A percentile compares a stretch with the other conserved stretches of the same genome.
Evolutionary conservation across 2,329 filamentous ascomycete genomes (phyloP).

Genomic region (Akanthomyces dipterigenus): DNA sequence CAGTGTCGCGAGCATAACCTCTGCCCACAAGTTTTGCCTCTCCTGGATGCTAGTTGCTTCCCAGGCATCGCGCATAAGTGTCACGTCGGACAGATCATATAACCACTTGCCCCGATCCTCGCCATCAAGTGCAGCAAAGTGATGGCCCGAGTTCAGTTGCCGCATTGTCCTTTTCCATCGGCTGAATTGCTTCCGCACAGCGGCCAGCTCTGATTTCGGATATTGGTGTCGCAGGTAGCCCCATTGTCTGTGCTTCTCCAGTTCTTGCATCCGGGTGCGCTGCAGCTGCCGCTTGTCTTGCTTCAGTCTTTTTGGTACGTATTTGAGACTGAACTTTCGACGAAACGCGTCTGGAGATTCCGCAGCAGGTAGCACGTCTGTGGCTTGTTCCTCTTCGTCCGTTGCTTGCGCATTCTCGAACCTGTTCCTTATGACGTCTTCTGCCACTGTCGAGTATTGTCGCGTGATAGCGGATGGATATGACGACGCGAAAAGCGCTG

Average conservation of each 20-base stretch:
- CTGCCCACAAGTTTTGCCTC: constrained; percentile 25
- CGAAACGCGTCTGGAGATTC: neutral
- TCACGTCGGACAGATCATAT: constrained; percentile 22
- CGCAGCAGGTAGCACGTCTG: too few relatives aligned
- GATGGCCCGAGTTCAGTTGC: neutral
- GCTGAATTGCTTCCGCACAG: neutral
- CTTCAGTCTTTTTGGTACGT: neutral
- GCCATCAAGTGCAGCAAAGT: constrained; percentile 16
- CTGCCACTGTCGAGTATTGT: neutral
- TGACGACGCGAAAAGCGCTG: too few relatives aligned
- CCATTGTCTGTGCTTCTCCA: neutral
- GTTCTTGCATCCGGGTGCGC: neutral
- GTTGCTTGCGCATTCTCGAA: neutral
- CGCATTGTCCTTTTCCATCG: neutral
- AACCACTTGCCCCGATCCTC: constrained; percentile 23
- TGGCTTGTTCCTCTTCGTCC: neutral
- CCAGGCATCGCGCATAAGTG: constrained; percentile 30
- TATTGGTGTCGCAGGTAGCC: neutral
- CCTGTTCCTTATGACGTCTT: neutral
- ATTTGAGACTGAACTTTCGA: neutral
- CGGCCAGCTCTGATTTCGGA: neutral
- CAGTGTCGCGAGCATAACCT: constrained; percentile 30
- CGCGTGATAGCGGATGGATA: neutral
- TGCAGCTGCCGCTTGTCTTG: neutral
- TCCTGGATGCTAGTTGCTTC: constrained; percentile 19